Percentiles rank a stretch among this genome's conserved stretches.
Conservation (phyloP, 345 rosid genomes). For the Noccaea caerulescens region DNA sequence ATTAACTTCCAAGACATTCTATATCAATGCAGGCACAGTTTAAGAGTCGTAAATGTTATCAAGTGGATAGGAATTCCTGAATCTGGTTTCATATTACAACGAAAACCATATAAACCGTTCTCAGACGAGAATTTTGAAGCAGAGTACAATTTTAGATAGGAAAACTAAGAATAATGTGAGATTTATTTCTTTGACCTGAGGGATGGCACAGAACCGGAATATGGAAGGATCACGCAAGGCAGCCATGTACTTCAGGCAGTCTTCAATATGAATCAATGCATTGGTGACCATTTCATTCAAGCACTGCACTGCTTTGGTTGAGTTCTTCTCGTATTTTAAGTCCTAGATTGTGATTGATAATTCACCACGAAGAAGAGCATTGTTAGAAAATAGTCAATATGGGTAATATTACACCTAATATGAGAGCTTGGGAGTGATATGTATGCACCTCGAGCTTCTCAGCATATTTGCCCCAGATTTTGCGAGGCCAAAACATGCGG, state of each 20-base stretch:
- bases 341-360: constrained; percentile 52
- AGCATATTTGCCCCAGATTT: constrained; percentile 92
- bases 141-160: not conserved
- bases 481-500: constrained; percentile 99
- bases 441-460: constrained; percentile 82
- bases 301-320: constrained; percentile 83
- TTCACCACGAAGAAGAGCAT: constrained; percentile 25
- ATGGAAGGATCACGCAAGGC: constrained; percentile 67
- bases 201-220: constrained; percentile 91
- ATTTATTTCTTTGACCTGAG: constrained; percentile 58
- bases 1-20: constrained; percentile 6
- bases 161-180: not conserved
- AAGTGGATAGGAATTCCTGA: not conserved
- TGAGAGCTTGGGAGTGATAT: constrained; percentile 31
- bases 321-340: constrained; percentile 80
- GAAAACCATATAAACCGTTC: constrained; percentile 13
- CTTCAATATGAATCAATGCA: constrained; percentile 74
- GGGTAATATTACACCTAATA: constrained; percentile 2
- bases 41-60: not conserved
- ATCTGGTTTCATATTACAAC: constrained; percentile 2
- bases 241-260: constrained; percentile 79
- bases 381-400: constrained; percentile 25
- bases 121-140: not conserved
- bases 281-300: constrained; percentile 95
- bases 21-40: constrained; percentile 6